Percentiles rank a stretch among this genome's conserved stretches.
phyloP scores from a whole-genome alignment of 495 filamentous ascomycete genomes.

The Cercophora scortea region DNA sequence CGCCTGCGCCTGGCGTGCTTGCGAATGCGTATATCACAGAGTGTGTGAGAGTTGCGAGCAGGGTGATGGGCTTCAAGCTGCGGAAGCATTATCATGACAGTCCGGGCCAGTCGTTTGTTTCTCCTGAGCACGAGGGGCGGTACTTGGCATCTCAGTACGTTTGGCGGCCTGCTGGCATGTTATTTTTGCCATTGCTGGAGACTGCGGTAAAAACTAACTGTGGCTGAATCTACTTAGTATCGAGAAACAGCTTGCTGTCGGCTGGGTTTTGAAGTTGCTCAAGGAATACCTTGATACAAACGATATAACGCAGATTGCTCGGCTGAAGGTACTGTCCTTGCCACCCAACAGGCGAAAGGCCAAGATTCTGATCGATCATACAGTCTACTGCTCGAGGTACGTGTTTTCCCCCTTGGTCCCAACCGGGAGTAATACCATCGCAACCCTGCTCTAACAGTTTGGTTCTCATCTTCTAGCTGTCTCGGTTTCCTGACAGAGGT shows the following conservation, averaged over 20 bases:
- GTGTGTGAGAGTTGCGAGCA: background rate
- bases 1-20: background rate
- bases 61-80: background rate
- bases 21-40: background rate
- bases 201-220: background rate
- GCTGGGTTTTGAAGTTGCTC: conserved; percentile 2
- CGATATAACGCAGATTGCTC: background rate
- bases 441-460: too few relatives aligned
- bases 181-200: background rate
- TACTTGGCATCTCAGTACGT: background rate
- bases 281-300: conserved; percentile 1
- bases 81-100: background rate
- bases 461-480: too few relatives aligned
- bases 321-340: too few relatives aligned
- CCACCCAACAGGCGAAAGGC: too few relatives aligned
- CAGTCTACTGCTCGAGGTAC: too few relatives aligned
- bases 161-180: too few relatives aligned
- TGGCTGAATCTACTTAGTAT: background rate
- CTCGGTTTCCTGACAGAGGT: too few relatives aligned
- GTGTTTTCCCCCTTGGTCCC: too few relatives aligned
- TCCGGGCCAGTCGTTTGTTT: background rate
- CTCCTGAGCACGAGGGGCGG: background rate
- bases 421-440: too few relatives aligned
- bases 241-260: conserved; percentile 10
- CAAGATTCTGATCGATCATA: too few relatives aligned